Base-by-base conservation (phyloP, 2,329 filamentous ascomycete species). In the Colletotrichum tabaci region DNA sequence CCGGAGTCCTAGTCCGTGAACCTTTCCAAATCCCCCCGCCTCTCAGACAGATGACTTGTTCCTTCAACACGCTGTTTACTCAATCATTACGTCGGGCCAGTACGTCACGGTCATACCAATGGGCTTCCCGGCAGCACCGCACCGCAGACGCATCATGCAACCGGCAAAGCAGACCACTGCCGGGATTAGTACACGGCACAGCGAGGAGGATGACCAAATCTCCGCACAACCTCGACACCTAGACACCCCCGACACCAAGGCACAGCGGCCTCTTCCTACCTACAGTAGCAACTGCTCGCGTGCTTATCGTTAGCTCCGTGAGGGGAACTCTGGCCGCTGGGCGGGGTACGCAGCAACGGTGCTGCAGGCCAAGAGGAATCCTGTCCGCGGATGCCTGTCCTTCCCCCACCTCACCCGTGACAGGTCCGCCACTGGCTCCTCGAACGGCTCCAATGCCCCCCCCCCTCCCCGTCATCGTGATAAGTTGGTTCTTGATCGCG, bases 341-440 rank as follows among this genome's bases (percentile, higher is more conserved):
- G 67, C 67, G 67, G 67, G 67, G 67, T 70, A 70, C 55, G 67
- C 67, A 70, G 67, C 62, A 70, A 18, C 23, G 56, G 66, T 42
- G 35, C 67, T 70, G 67, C 67, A 70, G 38, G 67, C 67, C 67
- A 70, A 70, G 67, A 70, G 40, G 3, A 5, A 40, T 70, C 56
- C 67, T 70, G 56, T 47, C 50, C 47, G 18, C 16, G 9, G 18
- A 61, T 66, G 67, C 62, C 55, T 70, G 67, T 60, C 62, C 9
- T 56, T 49, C 67, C 66, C 67, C 55, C 30, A 23, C 21, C 21
- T 23, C 61, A 55, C 23, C 47, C 26, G 26, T 21, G 26, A 58
- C 44, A 58, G 61, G 50, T 23, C 13, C 12, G 21, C 26, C 55
- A 70, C 23, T 40, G 49, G 46, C 42, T 49, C 35, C 15, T 56